Percentiles rank a stretch among this genome's conserved stretches.
These are phyloP conservation scores for Lanzia echinophila DNA, from an alignment of 2,329 filamentous ascomycete species.

Conservation along the genomic window DNA sequence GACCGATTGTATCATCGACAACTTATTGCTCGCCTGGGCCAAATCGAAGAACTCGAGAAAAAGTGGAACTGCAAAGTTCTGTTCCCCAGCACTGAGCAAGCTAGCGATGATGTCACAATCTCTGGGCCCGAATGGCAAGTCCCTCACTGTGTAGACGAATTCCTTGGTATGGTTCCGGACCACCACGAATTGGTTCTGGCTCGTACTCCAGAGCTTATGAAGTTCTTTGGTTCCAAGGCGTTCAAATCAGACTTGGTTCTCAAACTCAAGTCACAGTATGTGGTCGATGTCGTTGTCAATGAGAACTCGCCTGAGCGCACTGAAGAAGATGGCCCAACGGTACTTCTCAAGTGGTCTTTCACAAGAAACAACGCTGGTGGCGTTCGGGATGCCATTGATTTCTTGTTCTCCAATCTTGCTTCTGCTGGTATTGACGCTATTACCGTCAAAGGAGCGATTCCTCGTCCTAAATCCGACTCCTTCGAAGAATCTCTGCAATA, in stretches of 20 bases:
- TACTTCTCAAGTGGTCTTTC: constrained; percentile 69
- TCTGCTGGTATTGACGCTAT: constrained; percentile 82
- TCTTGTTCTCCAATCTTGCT: constrained; percentile 78
- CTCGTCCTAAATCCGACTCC: constrained; percentile 96
- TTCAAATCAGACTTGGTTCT: constrained; percentile 74
- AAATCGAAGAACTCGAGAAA: constrained; percentile 93
- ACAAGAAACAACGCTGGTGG: constrained; percentile 96
- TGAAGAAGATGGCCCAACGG: constrained; percentile 50
- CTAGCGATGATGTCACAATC: constrained; percentile 91
- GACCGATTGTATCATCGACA: constrained; percentile 94
- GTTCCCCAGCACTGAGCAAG: constrained; percentile 95
- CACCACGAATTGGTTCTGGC: constrained; percentile 86
- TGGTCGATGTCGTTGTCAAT: constrained; percentile 76
- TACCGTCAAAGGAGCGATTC: constrained; percentile 88
- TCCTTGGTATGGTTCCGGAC: constrained; percentile 96
- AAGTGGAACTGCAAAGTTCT: constrained; percentile 99
- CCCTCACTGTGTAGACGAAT: constrained; percentile 90
- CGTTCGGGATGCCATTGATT: constrained; percentile 92
- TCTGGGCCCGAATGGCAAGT: constrained; percentile 98
- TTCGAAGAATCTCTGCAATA: constrained; percentile 96
- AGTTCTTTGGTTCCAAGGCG: constrained; percentile 73
- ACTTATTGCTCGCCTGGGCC: constrained; percentile 76
- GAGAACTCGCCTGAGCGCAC: constrained; percentile 53
- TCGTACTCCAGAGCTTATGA: constrained; percentile 66
- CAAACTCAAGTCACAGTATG: constrained; percentile 86